Evolutionary conservation across 331 rosid genomes (phyloP).

Genomic region (Ulmus americana): DNA sequence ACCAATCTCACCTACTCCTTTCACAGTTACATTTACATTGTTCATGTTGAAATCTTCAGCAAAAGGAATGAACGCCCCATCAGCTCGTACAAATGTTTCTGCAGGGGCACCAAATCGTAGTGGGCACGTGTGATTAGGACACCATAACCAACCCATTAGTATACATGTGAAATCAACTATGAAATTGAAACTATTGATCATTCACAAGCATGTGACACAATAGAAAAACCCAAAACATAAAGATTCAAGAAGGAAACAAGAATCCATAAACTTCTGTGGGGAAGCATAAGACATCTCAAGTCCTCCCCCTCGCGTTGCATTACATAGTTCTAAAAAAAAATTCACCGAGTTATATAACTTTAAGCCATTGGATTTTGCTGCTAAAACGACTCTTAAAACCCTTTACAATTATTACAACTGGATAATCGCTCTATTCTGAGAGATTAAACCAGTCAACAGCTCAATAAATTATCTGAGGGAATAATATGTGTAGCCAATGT

Average conservation of each 20-base stretch:
- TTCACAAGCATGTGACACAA: conserved; percentile 6
- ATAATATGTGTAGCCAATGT: neutral
- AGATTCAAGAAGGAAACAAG: neutral
- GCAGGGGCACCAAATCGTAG: conserved; percentile 41
- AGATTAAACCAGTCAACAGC: neutral
- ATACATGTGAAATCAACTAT: conserved; percentile 20
- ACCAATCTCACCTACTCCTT: conserved; percentile 84
- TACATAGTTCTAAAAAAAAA: neutral
- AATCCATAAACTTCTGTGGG: neutral
- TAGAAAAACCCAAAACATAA: neutral
- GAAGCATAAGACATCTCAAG: neutral
- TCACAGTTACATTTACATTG: conserved; percentile 60
- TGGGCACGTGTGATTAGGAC: conserved; percentile 17
- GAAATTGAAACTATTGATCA: conserved; percentile 15
- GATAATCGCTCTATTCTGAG: neutral
- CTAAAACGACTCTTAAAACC: neutral
- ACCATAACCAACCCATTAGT: conserved; percentile 22
- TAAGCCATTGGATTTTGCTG: neutral
- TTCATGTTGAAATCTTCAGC: conserved; percentile 73
- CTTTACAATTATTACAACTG: neutral
- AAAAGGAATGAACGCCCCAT: conserved; percentile 96
- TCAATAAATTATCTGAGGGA: neutral
- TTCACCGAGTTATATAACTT: neutral
- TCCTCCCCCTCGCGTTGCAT: neutral
- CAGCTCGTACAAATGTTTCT: conserved; percentile 99